Percentiles rank a stretch among this genome's conserved stretches.
Conservation (phyloP, 148 eudicot species). For the Spergularia bocconei region DNA sequence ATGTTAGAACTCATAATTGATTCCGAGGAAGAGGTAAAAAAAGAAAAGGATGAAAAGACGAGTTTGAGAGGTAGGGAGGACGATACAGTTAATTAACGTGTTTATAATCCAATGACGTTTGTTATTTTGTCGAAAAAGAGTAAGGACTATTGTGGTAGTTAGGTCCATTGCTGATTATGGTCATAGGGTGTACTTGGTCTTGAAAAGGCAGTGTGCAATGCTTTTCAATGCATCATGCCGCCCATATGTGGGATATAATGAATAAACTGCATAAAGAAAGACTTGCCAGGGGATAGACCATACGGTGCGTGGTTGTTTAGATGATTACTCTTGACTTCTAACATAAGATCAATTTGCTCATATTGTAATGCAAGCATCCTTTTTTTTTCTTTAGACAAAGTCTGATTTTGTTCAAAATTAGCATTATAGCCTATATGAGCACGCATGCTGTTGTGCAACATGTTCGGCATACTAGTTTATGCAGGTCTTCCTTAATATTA, state of each 20-base stretch:
- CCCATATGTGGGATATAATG: not conserved
- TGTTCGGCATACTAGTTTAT: not conserved
- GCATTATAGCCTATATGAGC: not conserved
- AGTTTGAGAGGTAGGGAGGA: too few species aligned
- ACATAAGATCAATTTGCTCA: conserved; percentile 16
- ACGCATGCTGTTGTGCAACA: not conserved
- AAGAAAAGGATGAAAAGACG: too few species aligned
- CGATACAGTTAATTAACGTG: too few species aligned
- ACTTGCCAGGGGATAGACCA: conserved; percentile 1
- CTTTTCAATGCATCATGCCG: not conserved
- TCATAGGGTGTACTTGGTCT: not conserved
- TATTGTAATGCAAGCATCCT: conserved; percentile 16
- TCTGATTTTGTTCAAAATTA: not conserved
- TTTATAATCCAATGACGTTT: not conserved
- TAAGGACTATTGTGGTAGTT: too few species aligned
- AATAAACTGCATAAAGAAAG: conserved; percentile 17
- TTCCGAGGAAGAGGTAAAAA: too few species aligned
- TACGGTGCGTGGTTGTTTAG: not conserved
- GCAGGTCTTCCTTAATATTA: too few species aligned
- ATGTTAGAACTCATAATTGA: too few species aligned
- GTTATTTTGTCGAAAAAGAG: not conserved
- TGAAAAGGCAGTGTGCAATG: not conserved
- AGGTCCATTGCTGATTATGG: not conserved
- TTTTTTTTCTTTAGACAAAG: not conserved
- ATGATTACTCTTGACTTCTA: conserved; percentile 27